phyloP scores from a whole-genome alignment of 108 stramenopile species.

The Epithemia pelagica region DNA sequence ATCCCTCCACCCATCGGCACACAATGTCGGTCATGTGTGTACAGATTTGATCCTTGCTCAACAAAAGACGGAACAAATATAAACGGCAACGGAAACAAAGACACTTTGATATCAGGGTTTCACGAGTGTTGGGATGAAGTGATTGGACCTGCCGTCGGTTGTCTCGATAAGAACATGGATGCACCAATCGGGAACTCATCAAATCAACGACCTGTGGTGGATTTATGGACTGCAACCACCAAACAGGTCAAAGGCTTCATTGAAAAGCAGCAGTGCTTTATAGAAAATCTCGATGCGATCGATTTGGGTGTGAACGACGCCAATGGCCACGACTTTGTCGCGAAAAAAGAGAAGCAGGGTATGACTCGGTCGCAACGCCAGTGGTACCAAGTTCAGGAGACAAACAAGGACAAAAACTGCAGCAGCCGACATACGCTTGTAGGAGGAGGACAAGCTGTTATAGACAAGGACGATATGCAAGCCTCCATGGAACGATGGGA shows the following conservation, averaged over 20 bases:
- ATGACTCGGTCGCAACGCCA: constrained; percentile 24
- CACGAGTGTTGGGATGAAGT: neutral
- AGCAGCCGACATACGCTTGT: neutral
- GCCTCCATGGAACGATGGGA: constrained; percentile 28
- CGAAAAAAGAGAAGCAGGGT: neutral
- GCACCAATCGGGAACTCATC: too few relatives aligned
- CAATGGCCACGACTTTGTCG: neutral
- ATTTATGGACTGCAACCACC: neutral
- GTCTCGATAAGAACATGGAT: too few relatives aligned
- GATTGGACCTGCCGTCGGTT: too few relatives aligned
- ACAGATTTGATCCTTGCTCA: constrained; percentile 18
- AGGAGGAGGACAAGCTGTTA: constrained; percentile 1
- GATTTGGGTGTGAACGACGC: neutral
- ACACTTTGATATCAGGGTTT: neutral
- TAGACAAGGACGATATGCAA: constrained; percentile 21
- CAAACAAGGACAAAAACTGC: neutral
- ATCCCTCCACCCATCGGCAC: constrained; percentile 25
- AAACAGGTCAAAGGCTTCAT: constrained; percentile 7
- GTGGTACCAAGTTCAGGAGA: constrained; percentile 27
- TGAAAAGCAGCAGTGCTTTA: constrained; percentile 1
- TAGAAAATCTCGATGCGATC: neutral
- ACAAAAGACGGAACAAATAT: constrained; percentile 11
- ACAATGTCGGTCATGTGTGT: constrained; percentile 38
- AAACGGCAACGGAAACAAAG: too few relatives aligned
- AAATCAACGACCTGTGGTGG: neutral